phyloP scores from a whole-genome alignment of 164 flowering plant genomes.

The Tinospora cordifolia region DNA sequence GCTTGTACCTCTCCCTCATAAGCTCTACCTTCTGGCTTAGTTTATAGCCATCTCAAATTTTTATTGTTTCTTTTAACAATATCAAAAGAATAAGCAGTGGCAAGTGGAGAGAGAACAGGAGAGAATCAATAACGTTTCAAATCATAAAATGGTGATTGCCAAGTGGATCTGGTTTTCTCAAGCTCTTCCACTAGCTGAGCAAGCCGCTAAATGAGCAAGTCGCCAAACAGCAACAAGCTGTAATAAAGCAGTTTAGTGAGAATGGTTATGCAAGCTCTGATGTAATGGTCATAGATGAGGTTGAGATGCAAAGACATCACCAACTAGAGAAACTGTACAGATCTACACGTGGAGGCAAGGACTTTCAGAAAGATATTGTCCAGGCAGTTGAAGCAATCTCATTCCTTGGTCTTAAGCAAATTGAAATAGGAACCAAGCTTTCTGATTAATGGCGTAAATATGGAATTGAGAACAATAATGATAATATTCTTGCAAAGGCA shows the following conservation, averaged over 20 bases:
- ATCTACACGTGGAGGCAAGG: conserved; percentile 84
- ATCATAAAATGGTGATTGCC: too few relatives aligned
- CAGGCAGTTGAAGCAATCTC: conserved; percentile 72
- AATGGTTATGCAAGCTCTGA: conserved; percentile 86
- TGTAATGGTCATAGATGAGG: conserved; percentile 82
- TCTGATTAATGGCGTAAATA: conserved; percentile 86
- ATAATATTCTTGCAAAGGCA: conserved; percentile 67
- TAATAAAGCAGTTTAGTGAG: conserved; percentile 78
- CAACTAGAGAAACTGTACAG: conserved; percentile 84
- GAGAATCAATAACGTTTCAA: too few relatives aligned
- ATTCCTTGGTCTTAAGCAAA: conserved; percentile 65
- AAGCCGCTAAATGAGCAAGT: too few relatives aligned
- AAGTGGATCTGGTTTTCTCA: too few relatives aligned
- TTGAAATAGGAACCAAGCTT: conserved; percentile 82
- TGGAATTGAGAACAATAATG: conserved; percentile 64
- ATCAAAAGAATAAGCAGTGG: too few relatives aligned
- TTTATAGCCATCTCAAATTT: too few relatives aligned
- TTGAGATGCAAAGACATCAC: conserved; percentile 87
- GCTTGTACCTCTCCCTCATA: too few relatives aligned
- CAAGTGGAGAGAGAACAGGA: too few relatives aligned
- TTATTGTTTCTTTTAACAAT: too few relatives aligned
- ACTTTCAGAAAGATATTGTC: conserved; percentile 78
- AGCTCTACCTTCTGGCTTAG: too few relatives aligned
- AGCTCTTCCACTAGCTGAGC: too few relatives aligned
- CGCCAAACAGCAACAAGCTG: too few relatives aligned